A percentile compares a stretch with the other conserved stretches of the same genome.
Conservation (phyloP, 768 basidiomycete species). For the Tubosaeta sp. region DNA sequence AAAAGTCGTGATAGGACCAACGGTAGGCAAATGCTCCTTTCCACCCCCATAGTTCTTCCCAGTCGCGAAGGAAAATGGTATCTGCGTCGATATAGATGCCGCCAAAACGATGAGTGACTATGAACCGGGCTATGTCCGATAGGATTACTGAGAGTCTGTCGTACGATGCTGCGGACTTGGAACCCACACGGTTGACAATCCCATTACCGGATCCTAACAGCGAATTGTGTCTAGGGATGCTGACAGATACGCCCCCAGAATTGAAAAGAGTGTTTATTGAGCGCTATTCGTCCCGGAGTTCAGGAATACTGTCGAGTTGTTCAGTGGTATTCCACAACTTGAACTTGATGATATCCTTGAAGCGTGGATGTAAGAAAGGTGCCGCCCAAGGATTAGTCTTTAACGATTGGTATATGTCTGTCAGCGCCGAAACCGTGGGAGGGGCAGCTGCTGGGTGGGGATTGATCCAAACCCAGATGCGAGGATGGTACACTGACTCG, state of each 20-base stretch:
- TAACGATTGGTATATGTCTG: constrained; percentile 71
- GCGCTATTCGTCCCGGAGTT: constrained; percentile 88
- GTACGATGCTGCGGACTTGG: constrained; percentile 49
- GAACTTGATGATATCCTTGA: constrained; percentile 29
- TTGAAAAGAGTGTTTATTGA: constrained; percentile 77
- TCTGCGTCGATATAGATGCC: constrained; percentile 95
- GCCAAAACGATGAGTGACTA: constrained; percentile 89
- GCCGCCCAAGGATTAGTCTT: constrained; percentile 85
- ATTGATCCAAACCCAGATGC: constrained; percentile 43
- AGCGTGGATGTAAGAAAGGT: constrained; percentile 41
- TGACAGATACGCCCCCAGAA: constrained; percentile 73
- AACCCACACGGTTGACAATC: constrained; percentile 47
- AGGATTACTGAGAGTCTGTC: constrained; percentile 89
- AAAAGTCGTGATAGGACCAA: constrained; percentile 88
- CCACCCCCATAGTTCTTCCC: constrained; percentile 41
- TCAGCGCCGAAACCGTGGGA: constrained; percentile 71
- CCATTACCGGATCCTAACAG: not conserved
- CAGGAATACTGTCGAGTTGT: constrained; percentile 70
- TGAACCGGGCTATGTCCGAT: constrained; percentile 96
- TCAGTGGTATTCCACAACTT: constrained; percentile 95
- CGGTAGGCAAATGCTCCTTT: constrained; percentile 38
- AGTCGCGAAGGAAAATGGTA: constrained; percentile 86
- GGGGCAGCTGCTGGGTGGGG: constrained; percentile 67
- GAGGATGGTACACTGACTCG: not conserved
- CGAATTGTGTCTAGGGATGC: constrained; percentile 31